phyloP scores from a whole-genome alignment of 805 yeast genomes.

The Myxozyma neotropica region DNA sequence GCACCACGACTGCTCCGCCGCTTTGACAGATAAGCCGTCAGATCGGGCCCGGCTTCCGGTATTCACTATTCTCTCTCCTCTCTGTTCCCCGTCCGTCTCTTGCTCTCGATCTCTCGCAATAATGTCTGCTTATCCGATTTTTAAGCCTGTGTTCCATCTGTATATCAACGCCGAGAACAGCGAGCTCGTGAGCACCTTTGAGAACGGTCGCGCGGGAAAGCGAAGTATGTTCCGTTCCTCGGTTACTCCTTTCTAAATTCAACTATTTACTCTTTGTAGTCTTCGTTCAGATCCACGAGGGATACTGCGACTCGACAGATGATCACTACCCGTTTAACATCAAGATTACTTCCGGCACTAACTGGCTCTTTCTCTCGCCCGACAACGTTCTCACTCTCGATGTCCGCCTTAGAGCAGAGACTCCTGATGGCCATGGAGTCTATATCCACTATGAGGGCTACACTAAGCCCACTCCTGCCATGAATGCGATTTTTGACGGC shows the following conservation, averaged over 20 bases:
- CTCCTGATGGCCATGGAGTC: conserved; percentile 29
- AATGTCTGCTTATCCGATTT: conserved; percentile 26
- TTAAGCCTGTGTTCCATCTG: conserved; percentile 32
- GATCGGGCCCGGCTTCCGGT: not conserved
- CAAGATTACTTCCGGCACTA: conserved; percentile 29
- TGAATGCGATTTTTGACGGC: conserved; percentile 30
- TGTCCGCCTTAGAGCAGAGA: conserved; percentile 30
- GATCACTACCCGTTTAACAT: conserved; percentile 29
- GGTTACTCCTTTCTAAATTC: no score
- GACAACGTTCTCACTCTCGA: conserved; percentile 30
- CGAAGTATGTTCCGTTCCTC: conserved; percentile 13
- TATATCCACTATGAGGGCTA: conserved; percentile 30
- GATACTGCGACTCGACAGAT: conserved; percentile 31
- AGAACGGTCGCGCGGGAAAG: conserved; percentile 25
- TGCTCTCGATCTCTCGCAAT: no score
- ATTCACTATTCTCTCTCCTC: no score
- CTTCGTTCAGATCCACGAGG: conserved; percentile 31
- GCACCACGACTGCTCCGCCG: no score
- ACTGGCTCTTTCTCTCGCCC: conserved; percentile 25
- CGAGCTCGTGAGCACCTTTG: conserved; percentile 28
- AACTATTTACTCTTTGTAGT: conserved; percentile 17
- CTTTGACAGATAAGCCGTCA: not conserved
- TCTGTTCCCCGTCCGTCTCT: no score
- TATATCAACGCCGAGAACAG: conserved; percentile 31
- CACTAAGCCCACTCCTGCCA: conserved; percentile 28